Evolutionary conservation across 1,284 basidiomycete genomes (phyloP), one percentile per base, ranked within the genome.

Genomic region (Pseudozyma sp.): DNA sequence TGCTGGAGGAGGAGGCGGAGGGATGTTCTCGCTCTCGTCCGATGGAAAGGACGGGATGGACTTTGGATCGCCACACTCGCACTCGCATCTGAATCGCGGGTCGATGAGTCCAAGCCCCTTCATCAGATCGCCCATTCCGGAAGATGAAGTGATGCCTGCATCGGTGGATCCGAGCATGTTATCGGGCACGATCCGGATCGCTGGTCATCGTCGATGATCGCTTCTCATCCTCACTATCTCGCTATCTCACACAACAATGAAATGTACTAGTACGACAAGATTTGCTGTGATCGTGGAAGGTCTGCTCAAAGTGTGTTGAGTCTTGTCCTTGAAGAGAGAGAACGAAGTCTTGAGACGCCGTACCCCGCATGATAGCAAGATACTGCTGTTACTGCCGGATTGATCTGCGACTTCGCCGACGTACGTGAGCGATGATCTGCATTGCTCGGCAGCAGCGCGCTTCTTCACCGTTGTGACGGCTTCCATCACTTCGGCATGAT

Each of bases 141-240:
- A 71, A 45, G 68, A 71, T 35, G 65, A 65, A 42, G 52, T 57
- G 54, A 76, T 76, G 65, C 73, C 73, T 19, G 73, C 73, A 3
- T 76, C 73, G 55, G 73, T 76, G 14, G 73, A 76, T 43, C 73
- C 73, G 52, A 71, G 69, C 47, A 71, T 76, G 69, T 59, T 76
- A n/a, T 76, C 62, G 44, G 66, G 66, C 14, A 65, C 66, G 16
- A 57, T 52, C 2, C 65, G 70, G 0, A 51, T 45, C 12, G 35
- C 55, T 52, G 38, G 52, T 13, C 52, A 56, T 19, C 62, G 68
- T 34, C 62, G 68, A 51, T 64, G 56, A 13, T 19, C 6, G 34
- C 11, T 34, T 8, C 16, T n/a, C 16, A 42, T 44, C n/a, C 43
- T 39, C 44, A 34, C 31, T n/a, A 19, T 11, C 13, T 45, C 21